Evolutionary conservation across 2,329 filamentous ascomycete genomes (phyloP), one percentile per base, ranked within the genome.

Genomic region (Clonostachys sp.): DNA sequence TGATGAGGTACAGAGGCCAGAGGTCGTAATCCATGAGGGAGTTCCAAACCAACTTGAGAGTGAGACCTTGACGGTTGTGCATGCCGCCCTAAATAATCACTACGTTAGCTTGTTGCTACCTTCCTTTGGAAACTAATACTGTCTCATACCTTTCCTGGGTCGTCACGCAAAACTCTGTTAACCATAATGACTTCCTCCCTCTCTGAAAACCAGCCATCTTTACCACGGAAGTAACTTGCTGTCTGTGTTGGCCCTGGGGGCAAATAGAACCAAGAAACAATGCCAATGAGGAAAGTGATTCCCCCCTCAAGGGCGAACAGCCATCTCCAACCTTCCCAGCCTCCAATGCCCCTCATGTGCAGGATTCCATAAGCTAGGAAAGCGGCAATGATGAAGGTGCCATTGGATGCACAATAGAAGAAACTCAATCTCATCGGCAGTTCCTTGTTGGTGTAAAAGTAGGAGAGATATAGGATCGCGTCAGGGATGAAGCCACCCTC

Each of bases 371-470:
- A 74, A 1, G 71, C 72, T 4, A 75, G 54, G 4, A 75, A 63
- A 48, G 62, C 60, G 0, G 58, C 58, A 0, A 57, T 61, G 2
- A 61, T 63, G 16, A 64, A 60, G 6, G 74, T 77, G 14, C 78
- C 65, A 55, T 77, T 71, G 53, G 78, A 78, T 13, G 77, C 78
- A 48, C 80, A 75, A 61, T 75, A 81, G 59, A 80, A 80, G 34
- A 79, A 56, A 56, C 73, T 74, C 43, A 78, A 69, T 8, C 77
- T 68, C 50, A 77, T 73, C 47, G 85, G 83, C 1, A 90, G 67
- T 58, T 90, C 86, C 45, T 72, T 74, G 2, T 79, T 80, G 4
- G 78, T 89, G 67, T 88, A 90, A 64, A 86, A 90, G 62, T 89
- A 89, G 3, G 80, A 82, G 2, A 86, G 71, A 60, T 86, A 88